Conservation (phyloP, 2,329 filamentous ascomycete genomes). For the Apiospora kogelbergensis region DNA sequence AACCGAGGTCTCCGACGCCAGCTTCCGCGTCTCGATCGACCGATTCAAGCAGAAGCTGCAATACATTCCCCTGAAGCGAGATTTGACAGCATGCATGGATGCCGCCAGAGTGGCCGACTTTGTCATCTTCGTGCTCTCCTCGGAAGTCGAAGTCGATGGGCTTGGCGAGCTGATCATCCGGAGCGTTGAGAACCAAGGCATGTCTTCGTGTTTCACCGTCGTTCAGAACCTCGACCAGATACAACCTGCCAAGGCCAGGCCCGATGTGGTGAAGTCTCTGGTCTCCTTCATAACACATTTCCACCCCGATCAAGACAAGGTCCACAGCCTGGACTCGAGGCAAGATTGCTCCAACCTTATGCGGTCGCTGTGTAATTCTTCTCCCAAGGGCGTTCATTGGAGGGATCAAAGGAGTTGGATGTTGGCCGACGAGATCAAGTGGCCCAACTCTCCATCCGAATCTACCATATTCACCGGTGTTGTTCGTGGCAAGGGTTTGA, state of each 20-base stretch:
- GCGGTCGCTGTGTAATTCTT: conserved; percentile 85
- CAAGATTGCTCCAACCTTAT: conserved; percentile 92
- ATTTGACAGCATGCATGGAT: conserved; percentile 77
- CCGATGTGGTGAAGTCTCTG: conserved; percentile 76
- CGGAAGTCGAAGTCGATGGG: conserved; percentile 79
- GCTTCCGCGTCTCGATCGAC: conserved; percentile 70
- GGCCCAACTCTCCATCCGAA: conserved; percentile 60
- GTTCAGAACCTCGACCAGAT: conserved; percentile 78
- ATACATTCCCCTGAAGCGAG: conserved; percentile 73
- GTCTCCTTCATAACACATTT: conserved; percentile 94
- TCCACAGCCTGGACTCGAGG: conserved; percentile 83
- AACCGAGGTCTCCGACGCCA: conserved; percentile 58
- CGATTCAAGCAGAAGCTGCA: conserved; percentile 94
- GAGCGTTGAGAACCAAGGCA: conserved; percentile 87
- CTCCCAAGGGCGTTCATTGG: conserved; percentile 93
- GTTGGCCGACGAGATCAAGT: conserved; percentile 79
- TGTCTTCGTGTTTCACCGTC: conserved; percentile 86
- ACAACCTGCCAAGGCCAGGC: conserved; percentile 75
- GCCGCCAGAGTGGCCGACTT: conserved; percentile 89
- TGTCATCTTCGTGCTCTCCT: conserved; percentile 81
- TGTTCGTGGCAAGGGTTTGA: conserved; percentile 81
- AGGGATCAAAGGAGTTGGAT: conserved; percentile 95
- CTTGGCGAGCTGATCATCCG: conserved; percentile 83
- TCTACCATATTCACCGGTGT: conserved; percentile 78
- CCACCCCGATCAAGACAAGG: conserved; percentile 87